Percentiles rank a stretch among this genome's conserved stretches.
Conservation (phyloP, 2,329 filamentous ascomycete species). For the Aspergillus latus region DNA sequence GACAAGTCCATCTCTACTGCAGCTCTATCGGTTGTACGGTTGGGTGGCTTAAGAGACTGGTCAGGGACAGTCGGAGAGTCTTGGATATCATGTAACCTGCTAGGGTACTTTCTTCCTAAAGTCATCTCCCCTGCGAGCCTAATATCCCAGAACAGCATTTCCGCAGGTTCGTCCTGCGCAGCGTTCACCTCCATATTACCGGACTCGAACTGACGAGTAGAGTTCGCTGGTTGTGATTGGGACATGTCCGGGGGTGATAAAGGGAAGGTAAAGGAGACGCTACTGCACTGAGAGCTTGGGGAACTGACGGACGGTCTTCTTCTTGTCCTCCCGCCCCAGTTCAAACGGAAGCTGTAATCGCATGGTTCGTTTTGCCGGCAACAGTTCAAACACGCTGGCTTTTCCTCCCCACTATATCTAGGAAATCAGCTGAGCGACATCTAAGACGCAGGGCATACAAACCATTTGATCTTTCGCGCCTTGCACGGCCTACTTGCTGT, state of each 20-base stretch:
- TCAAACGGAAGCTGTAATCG: slow-evolving; percentile 78
- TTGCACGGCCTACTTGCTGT: slow-evolving; percentile 67
- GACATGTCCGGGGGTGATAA: slow-evolving; percentile 15
- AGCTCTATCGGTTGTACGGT: slow-evolving; percentile 19
- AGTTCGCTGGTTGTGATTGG: slow-evolving; percentile 5
- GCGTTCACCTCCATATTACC: slow-evolving; percentile 9
- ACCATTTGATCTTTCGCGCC: slow-evolving; percentile 75
- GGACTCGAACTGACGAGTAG: slow-evolving; percentile 9
- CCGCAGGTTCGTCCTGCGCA: slow-evolving; percentile 9
- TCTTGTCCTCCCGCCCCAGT: slow-evolving; percentile 73
- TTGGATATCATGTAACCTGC: slow-evolving; percentile 25
- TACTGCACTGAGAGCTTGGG: slow-evolving; percentile 30
- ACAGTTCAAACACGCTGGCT: slow-evolving; percentile 71
- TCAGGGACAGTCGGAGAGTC: slow-evolving; percentile 22
- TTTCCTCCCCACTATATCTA: slow-evolving; percentile 65
- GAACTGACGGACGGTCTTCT: slow-evolving; percentile 51
- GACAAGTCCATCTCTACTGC: slow-evolving; percentile 25
- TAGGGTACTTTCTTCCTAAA: slow-evolving; percentile 21
- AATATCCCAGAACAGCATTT: slow-evolving; percentile 19
- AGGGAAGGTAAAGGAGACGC: slow-evolving; percentile 20
- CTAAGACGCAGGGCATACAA: slow-evolving; percentile 21
- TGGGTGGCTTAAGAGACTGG: slow-evolving; percentile 19
- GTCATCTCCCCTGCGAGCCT: slow-evolving; percentile 14
- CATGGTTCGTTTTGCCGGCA: slow-evolving; percentile 69
- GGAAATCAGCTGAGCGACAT: slow-evolving; percentile 16